phyloP scores from a whole-genome alignment of 176 grass and related monocot genomes.

The Musa schizocarpa region DNA sequence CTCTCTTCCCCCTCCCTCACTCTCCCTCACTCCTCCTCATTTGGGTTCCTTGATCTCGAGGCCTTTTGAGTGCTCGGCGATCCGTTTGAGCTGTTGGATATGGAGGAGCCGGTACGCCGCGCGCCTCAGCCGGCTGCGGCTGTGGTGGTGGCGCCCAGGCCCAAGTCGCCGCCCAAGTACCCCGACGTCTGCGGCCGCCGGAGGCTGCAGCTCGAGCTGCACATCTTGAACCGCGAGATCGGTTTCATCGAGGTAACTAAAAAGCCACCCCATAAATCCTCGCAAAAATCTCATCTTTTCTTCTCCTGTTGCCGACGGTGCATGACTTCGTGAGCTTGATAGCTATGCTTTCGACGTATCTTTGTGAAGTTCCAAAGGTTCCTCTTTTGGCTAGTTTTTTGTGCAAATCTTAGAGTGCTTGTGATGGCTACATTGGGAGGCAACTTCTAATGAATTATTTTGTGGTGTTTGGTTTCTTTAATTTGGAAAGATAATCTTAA shows the following conservation, averaged over 20 bases:
- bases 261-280: too few species aligned
- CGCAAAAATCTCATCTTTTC: neutral
- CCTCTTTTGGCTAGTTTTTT: too few species aligned
- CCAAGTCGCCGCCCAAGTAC: constrained; percentile 82
- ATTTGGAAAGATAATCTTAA: too few species aligned
- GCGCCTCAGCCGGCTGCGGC: constrained; percentile 8
- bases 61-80: neutral
- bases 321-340: too few species aligned
- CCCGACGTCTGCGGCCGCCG: constrained; percentile 80
- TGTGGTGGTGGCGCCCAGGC: constrained; percentile 43
- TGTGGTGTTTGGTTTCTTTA: too few species aligned
- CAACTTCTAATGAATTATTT: too few species aligned
- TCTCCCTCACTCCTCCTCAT: neutral
- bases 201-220: constrained; percentile 79
- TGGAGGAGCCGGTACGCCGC: neutral
- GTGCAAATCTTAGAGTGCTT: too few species aligned
- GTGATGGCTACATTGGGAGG: too few species aligned
- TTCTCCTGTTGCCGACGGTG: too few species aligned
- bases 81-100: neutral
- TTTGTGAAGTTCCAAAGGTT: too few species aligned
- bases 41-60: neutral
- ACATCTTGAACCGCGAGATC: constrained; percentile 87
- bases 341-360: too few species aligned
- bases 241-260: constrained; percentile 62
- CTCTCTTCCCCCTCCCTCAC: constrained; percentile 4